Conservation (phyloP, 208 protist genomes). For the Phytomonas francai region DNA sequence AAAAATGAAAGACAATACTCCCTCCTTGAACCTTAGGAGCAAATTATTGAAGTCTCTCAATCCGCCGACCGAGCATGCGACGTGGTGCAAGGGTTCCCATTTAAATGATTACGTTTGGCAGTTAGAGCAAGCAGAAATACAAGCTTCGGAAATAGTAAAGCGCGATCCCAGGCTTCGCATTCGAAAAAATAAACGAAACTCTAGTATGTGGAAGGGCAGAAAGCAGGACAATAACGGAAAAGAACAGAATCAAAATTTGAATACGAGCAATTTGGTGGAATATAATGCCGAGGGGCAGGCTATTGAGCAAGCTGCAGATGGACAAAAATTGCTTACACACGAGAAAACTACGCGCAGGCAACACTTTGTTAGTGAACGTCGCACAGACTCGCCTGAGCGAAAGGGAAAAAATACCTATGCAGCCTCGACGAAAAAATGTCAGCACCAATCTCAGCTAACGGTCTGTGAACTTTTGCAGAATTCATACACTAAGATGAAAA, state of each 20-base stretch:
- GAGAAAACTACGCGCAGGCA: neutral
- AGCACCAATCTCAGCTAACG: neutral
- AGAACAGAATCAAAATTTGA: neutral
- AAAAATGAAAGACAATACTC: neutral
- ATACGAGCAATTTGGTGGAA: neutral
- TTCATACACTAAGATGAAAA: constrained; percentile 6
- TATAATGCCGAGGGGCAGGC: neutral
- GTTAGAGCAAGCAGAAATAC: neutral
- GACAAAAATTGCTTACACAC: neutral
- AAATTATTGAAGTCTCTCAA: neutral
- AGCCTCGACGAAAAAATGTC: neutral
- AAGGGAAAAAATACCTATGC: neutral
- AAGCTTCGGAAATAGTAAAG: neutral
- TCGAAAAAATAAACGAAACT: neutral
- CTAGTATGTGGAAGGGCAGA: neutral
- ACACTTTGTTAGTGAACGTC: neutral
- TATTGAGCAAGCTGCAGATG: neutral
- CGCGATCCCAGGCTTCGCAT: neutral
- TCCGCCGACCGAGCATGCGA: neutral
- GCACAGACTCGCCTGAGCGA: neutral
- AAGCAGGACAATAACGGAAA: neutral
- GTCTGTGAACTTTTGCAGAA: constrained; percentile 2
- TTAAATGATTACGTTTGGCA: neutral
- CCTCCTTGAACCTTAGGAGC: neutral
- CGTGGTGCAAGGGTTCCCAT: neutral